Conservation (phyloP, 768 basidiomycete species). For the Boletellus emodensis region DNA sequence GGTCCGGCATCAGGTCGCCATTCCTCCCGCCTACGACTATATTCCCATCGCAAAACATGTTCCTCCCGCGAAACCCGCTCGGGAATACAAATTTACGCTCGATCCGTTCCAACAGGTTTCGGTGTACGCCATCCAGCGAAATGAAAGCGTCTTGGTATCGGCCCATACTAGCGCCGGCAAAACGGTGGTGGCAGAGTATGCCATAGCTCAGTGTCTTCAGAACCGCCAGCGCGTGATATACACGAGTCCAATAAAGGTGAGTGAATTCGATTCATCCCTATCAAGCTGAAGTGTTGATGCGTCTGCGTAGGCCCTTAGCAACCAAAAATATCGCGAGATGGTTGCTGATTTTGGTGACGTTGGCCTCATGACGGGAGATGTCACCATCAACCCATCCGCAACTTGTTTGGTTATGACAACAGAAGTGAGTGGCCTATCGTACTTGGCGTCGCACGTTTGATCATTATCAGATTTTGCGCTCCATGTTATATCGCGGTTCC, state of each 20-base stretch:
- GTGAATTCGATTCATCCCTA: conserved; percentile 27
- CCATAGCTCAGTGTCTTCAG: conserved; percentile 93
- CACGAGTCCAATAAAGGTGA: conserved; percentile 98
- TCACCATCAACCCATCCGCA: conserved; percentile 96
- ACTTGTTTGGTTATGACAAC: conserved; percentile 99
- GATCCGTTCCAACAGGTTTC: conserved; percentile 98
- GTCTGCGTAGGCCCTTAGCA: conserved; percentile 79
- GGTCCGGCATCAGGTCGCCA: conserved; percentile 95
- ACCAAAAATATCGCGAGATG: conserved; percentile 99
- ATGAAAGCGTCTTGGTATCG: conserved; percentile 96
- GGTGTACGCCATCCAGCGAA: conserved; percentile 90
- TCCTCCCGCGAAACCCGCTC: conserved; percentile 85
- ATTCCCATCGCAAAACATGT: conserved; percentile 85
- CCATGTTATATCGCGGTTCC: conserved; percentile 97
- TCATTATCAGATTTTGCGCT: conserved; percentile 78
- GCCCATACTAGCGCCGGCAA: conserved; percentile 99
- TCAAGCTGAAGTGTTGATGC: conserved; percentile 10
- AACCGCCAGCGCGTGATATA: conserved; percentile 97
- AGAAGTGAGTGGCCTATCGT: conserved; percentile 52
- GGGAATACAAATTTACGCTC: conserved; percentile 92
- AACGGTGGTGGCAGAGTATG: conserved; percentile 99
- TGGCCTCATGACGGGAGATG: conserved; percentile 98
- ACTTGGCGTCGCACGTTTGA: not conserved
- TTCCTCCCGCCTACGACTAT: conserved; percentile 90
- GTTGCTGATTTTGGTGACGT: conserved; percentile 96